Evolutionary conservation across 73 alveolate species (phyloP).

Genomic region (Uronychia setigera): DNA sequence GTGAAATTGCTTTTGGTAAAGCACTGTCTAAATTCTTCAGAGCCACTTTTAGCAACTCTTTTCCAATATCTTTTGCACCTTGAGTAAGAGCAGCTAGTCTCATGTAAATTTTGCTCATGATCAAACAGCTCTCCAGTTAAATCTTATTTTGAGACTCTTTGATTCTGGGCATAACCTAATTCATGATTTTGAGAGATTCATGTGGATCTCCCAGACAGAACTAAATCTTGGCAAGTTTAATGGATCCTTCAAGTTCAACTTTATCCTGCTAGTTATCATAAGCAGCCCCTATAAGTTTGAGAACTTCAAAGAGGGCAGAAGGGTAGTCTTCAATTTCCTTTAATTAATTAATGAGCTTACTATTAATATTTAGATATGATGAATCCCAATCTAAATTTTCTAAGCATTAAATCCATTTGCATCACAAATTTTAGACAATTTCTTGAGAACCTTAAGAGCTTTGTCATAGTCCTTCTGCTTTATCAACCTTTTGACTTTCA

Average conservation of each 20-base stretch:
- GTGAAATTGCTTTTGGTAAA: neutral
- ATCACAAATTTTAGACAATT: conserved; percentile 11
- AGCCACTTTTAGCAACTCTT: neutral
- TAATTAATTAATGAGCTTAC: neutral
- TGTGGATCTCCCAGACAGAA: conserved; percentile 9
- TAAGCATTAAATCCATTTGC: conserved; percentile 9
- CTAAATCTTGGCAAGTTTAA: conserved; percentile 6
- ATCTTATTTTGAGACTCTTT: neutral
- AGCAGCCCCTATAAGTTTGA: conserved; percentile 1
- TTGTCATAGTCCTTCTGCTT: conserved; percentile 7
- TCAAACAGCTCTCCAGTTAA: neutral
- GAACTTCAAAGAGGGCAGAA: conserved; percentile 6
- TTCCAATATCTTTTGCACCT: neutral
- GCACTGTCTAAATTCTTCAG: neutral
- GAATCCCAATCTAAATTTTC: conserved; percentile 3
- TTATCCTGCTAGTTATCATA: neutral
- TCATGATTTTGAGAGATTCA: conserved; percentile 2
- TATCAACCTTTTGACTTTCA: conserved; percentile 3
- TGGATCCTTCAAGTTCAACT: conserved; percentile 1
- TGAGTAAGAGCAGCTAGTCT: neutral
- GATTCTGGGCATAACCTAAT: neutral
- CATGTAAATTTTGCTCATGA: neutral
- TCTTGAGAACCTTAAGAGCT: conserved; percentile 4
- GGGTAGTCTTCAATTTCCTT: neutral
- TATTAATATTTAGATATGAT: neutral